Evolutionary conservation across 176 grass and related monocot genomes (phyloP), one percentile per base, ranked within the genome.

Genomic region (Pharus latifolius): DNA sequence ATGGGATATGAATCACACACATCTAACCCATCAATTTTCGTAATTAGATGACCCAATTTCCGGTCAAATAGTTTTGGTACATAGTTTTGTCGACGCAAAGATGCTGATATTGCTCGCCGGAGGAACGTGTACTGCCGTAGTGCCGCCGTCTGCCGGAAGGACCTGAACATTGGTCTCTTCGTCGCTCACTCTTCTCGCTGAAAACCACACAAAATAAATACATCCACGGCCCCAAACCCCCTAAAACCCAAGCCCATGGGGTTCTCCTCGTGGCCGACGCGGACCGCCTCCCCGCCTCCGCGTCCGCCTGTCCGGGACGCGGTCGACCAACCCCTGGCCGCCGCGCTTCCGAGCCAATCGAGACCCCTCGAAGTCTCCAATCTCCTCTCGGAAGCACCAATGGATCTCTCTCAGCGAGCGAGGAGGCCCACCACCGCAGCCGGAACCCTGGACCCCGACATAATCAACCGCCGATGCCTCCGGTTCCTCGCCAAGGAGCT

Each of bases 331-430:
- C 59, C 46, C 46, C 65, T 86, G 12, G 70, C 83, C 22, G 63
- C 81, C 61, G 72, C 83, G 1, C 77, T 86, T 20, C 65, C 81
- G 24, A 86, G 65, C 34, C 62, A 77, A 13, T 86, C 83, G 25
- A 86, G 81, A 43, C 63, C 40, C 20, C 71, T 86, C 33, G 68
- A 65, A 30, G 71, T 77, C 27, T 86, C 83, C 41, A 65, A 81
- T 63, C 60, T 81, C 16, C 17, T 86, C 24, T 59, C 77, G 19
- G 78, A 86, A 35, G 78, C 83, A 8, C 38, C n/a, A n/a, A n/a
- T 86, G 45, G 77, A 86, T 52, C 67, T 86, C n/a, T n/a, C n/a
- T n/a, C n/a, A n/a, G n/a, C n/a, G 31, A 76, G 83, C 48, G 83
- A 86, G 65, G 81, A 77, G 47, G 76, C 63, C 10, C 17, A 22